Evolutionary conservation across 306 rosid species (phyloP), one percentile per base, ranked within the genome.

Genomic region (Vicia villosa): DNA sequence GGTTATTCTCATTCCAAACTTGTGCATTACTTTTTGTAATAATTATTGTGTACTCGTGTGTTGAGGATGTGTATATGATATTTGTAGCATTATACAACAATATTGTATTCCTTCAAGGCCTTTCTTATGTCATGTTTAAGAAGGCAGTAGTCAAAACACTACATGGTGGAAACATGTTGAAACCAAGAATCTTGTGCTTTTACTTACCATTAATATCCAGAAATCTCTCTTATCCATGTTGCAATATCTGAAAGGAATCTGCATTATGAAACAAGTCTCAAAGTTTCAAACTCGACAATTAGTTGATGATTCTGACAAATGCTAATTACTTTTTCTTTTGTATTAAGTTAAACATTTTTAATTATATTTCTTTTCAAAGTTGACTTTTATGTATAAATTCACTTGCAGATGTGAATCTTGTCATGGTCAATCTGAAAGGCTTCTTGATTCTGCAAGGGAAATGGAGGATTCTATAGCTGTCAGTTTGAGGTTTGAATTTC

Each of bases 401-500:
- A 61, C 59, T 43, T 76, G 80, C 89, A 91, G 99, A 87, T 90
- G 96, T 70, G 99, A 95, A 84, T 91, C 97, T 78, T 95, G 97
- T 66, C 90, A 95, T 77, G 99, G 96, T 51, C 99, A 95, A 88
- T 89, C 99, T 79, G 99, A 95, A 82, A 90, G 89, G 83, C 96
- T 95, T 83, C 96, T 95, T 71, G 97, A 95, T 82, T 91, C 95
- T 74, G 99, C 99, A 40, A 95, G 86, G 78, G 99, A 95, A 89
- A 91, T 91, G 99, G 99, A 95, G 81, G 99, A 95, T 86, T 95
- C 99, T 60, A 95, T 95, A 76, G 89, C 87, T 74, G 99, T 95
- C 75, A 91, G 74, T 78, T 85, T 95, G 85, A 95, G 99, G 99
- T 95, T 70, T 83, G 80, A 73, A 79, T 73, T 19, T 71, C 69